Evolutionary conservation across 1,139 yeast species (phyloP).

Genomic region (Tardiomyces blankii): DNA sequence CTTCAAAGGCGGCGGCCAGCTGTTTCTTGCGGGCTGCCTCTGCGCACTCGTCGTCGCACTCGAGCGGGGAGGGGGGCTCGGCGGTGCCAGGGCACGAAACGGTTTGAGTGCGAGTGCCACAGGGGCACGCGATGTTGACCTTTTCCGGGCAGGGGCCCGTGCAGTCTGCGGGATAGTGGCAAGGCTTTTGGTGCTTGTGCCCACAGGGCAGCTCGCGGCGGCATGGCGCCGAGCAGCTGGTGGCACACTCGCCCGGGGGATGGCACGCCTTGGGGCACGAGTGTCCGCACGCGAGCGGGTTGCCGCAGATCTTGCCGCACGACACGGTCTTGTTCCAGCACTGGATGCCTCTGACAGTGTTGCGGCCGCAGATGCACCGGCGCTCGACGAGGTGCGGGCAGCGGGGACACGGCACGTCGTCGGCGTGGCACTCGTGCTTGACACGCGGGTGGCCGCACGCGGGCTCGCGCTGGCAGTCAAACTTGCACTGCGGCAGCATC

Average conservation of each 20-base stretch:
- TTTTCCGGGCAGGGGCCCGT: background rate
- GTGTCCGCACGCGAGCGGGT: conserved; percentile 56
- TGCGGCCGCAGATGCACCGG: conserved; percentile 62
- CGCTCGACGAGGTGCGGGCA: conserved; percentile 61
- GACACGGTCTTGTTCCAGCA: conserved; percentile 63
- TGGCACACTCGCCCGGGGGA: conserved; percentile 24
- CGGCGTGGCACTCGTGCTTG: conserved; percentile 62
- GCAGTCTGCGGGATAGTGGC: background rate
- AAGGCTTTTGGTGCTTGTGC: conserved; percentile 35
- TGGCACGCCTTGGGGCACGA: conserved; percentile 54
- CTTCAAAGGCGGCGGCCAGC: conserved; percentile 51
- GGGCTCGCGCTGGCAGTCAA: conserved; percentile 52
- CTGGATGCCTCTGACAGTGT: conserved; percentile 48
- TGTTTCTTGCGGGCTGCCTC: conserved; percentile 46
- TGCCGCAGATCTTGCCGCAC: conserved; percentile 61
- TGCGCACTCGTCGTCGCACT: conserved; percentile 67
- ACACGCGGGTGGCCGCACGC: conserved; percentile 70
- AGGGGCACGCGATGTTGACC: conserved; percentile 17
- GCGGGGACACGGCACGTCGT: conserved; percentile 54
- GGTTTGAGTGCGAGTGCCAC: conserved; percentile 54
- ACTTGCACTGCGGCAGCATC: conserved; percentile 50
- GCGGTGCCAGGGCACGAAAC: conserved; percentile 50
- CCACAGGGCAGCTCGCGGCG: conserved; percentile 60
- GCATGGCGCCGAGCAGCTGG: conserved; percentile 36
- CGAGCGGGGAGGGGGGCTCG: conserved; percentile 26